A percentile compares a stretch with the other conserved stretches of the same genome.
Evolutionary conservation across 176 grass and related monocot species (phyloP).

Genomic region (Luzula sylvatica): DNA sequence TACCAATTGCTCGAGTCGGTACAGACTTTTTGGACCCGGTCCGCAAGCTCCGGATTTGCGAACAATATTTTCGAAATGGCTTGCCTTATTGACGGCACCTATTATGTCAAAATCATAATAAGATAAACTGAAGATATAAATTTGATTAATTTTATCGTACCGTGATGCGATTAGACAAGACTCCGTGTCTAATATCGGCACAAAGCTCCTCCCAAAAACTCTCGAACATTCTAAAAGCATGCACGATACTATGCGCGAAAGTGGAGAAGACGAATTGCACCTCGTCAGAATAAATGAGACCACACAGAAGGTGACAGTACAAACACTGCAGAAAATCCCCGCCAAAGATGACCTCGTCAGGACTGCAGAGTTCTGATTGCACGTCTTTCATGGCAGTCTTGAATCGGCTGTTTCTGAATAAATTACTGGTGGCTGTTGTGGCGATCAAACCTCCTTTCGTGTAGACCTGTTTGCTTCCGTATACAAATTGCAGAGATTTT

Average conservation of each 20-base stretch:
- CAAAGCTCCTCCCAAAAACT: constrained; percentile 76
- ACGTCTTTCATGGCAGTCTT: constrained; percentile 74
- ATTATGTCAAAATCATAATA: no score
- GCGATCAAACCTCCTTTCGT: constrained; percentile 75
- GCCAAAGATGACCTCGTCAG: constrained; percentile 76
- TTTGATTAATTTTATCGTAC: no score
- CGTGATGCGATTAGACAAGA: constrained; percentile 59
- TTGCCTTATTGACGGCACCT: constrained; percentile 43
- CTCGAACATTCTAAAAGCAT: constrained; percentile 76
- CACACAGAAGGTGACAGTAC: constrained; percentile 93
- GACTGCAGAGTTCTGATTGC: constrained; percentile 57
- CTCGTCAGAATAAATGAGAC: constrained; percentile 65
- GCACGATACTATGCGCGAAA: constrained; percentile 88
- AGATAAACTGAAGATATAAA: no score
- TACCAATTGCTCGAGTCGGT: constrained; percentile 76
- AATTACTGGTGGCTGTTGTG: constrained; percentile 76
- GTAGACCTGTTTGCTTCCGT: constrained; percentile 64
- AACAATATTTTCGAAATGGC: constrained; percentile 70
- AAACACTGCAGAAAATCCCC: constrained; percentile 70
- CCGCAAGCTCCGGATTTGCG: constrained; percentile 65
- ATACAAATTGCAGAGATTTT: constrained; percentile 89
- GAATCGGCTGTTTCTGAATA: constrained; percentile 53
- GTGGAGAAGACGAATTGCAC: constrained; percentile 62
- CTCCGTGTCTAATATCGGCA: constrained; percentile 67
- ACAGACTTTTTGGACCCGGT: constrained; percentile 55